Base-by-base conservation (phyloP, 2,329 filamentous ascomycete species). In the Metarhizium rileyi region DNA sequence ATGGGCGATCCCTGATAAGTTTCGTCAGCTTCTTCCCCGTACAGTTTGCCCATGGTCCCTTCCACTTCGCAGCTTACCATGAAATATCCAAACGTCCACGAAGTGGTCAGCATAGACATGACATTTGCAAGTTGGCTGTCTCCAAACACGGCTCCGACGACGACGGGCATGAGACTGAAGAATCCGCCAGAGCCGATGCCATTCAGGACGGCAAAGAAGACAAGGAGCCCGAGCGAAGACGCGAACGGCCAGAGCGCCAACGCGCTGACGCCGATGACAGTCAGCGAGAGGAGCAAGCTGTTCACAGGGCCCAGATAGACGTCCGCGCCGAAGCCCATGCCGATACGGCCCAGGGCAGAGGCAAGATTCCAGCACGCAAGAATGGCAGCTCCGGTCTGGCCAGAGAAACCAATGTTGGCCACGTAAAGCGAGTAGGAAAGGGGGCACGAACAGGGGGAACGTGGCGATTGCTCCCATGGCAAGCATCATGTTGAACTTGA, bases 351-450 rank as follows among this genome's bases (percentile, higher is more conserved):
- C 2, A 61, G 41, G 0, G 61, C 61, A 0, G 61, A 63, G 5
- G 61, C 60, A 8, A 63, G 14, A n/a, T 63, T 63, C 61, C 61
- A 63, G 0, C 55, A 58, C 1, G 61, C 61, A 1, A 63, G 46
- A 1, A 54, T 57, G 3, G 55, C 30, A 6, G 61, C 56, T 0
- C 54, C 58, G 1, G 55, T 50, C 22, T 63, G 59, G 3, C 56
- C 52, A 0, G 59, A 56, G 30, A 61, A 56, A 1, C 59, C 59
- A 51, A 61, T 59, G 0, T 56, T 60, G 8, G 55, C 51, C 0
- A 57, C 51, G 43, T 60, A 61, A 2, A 61, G 50, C 0, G 59
- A 61, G 61, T 14, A 61, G 57, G 41, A 61, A 61, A 0, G 59
- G 59, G 1, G 59, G 59, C 7, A 61, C 53, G 1, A 61, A 61